phyloP scores from a whole-genome alignment of 1,284 basidiomycete genomes.

The Mycosarcoma maydis region DNA sequence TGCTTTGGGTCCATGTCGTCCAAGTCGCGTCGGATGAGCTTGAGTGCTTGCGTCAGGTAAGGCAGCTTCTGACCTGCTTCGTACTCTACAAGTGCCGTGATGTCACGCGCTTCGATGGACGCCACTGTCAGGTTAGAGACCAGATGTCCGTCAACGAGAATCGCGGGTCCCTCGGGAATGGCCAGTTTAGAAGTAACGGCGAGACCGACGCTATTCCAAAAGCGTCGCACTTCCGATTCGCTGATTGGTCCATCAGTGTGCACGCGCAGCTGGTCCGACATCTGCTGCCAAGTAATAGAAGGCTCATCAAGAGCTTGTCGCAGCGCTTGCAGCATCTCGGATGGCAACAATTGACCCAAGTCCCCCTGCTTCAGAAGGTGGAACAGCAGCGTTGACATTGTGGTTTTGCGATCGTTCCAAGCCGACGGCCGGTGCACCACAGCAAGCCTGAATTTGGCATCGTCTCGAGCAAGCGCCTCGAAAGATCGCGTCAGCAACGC shows the following conservation, averaged over 20 bases:
- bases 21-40: slow-evolving; percentile 12
- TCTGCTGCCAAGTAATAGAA: slow-evolving; percentile 3
- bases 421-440: slow-evolving; percentile 14
- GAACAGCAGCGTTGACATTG: slow-evolving; percentile 24
- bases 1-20: slow-evolving; percentile 7
- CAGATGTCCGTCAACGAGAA: slow-evolving; percentile 48
- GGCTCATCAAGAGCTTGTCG: slow-evolving; percentile 1
- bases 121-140: slow-evolving; percentile 13
- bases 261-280: not conserved
- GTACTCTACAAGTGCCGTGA: slow-evolving; percentile 39
- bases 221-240: not conserved
- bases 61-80: slow-evolving; percentile 44
- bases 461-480: slow-evolving; percentile 72
- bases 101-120: slow-evolving; percentile 28
- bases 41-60: slow-evolving; percentile 27
- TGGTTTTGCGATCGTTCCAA: slow-evolving; percentile 38
- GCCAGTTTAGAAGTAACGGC: slow-evolving; percentile 7
- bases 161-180: slow-evolving; percentile 6
- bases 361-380: slow-evolving; percentile 20
- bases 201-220: slow-evolving; percentile 17
- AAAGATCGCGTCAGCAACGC: slow-evolving; percentile 75
- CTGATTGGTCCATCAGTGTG: not conserved
- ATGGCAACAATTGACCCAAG: slow-evolving; percentile 2
- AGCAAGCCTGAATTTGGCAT: slow-evolving; percentile 29
- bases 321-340: slow-evolving; percentile 11